Conservation (phyloP, 116 monocot species). For the Dioscorea cayenensis region DNA sequence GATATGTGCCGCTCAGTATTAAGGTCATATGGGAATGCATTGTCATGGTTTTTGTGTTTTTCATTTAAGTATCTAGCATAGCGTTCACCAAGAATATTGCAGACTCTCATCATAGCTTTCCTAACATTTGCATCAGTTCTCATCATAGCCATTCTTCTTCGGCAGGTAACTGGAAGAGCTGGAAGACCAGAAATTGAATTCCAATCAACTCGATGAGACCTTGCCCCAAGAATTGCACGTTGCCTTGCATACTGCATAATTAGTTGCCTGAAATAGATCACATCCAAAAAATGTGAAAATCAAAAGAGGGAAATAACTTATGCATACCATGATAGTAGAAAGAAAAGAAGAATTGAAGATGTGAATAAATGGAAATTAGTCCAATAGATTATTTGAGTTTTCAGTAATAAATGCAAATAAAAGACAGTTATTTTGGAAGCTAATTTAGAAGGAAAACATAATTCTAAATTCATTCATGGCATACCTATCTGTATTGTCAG, state of each 20-base stretch:
- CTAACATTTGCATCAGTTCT: constrained; percentile 36
- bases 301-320: background rate
- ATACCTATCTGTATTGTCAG: constrained; percentile 71
- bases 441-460: background rate
- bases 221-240: constrained; percentile 56
- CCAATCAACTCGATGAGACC: constrained; percentile 70
- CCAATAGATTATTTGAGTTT: too few species aligned
- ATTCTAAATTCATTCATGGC: background rate
- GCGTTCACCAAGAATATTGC: constrained; percentile 61
- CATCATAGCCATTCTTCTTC: constrained; percentile 63
- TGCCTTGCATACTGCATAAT: constrained; percentile 66
- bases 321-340: too few species aligned
- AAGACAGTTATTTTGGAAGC: background rate
- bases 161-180: constrained; percentile 46
- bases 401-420: too few species aligned
- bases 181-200: constrained; percentile 67
- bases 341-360: too few species aligned
- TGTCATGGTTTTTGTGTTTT: constrained; percentile 3
- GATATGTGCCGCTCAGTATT: background rate
- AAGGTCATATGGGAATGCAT: background rate
- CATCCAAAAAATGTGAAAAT: background rate
- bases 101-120: constrained; percentile 54
- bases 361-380: too few species aligned
- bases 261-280: constrained; percentile 45
- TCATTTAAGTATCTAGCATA: constrained; percentile 36